A percentile compares a stretch with the other conserved stretches of the same genome.
Conservation (phyloP, 352 stramenopile species). For the Pythium coloratum region DNA sequence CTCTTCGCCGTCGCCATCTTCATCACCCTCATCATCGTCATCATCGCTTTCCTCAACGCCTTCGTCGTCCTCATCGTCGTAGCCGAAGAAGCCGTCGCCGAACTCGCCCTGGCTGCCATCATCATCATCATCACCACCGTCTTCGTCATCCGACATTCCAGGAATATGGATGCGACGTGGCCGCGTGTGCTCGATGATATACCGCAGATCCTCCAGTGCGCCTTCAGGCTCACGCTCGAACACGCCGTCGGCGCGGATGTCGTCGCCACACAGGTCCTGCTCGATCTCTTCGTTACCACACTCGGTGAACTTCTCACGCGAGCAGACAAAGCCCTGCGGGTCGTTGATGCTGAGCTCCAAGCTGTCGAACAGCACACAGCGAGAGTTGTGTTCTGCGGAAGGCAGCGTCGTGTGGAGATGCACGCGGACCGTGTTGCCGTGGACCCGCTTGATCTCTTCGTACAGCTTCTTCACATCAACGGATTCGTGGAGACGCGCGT, state of each 20-base stretch:
- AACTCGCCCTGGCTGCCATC: background rate
- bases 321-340: conserved; percentile 17
- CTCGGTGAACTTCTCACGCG: conserved; percentile 18
- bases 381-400: conserved; percentile 1
- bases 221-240: conserved; percentile 16
- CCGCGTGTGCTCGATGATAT: background rate
- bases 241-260: conserved; percentile 11
- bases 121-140: background rate
- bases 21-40: background rate
- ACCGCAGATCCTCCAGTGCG: conserved; percentile 9
- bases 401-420: conserved; percentile 19
- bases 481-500: conserved; percentile 9
- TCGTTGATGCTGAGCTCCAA: conserved; percentile 26
- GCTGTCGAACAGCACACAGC: conserved; percentile 22
- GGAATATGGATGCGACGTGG: conserved; percentile 10
- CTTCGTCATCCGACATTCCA: conserved; percentile 10
- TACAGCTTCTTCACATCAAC: conserved; percentile 3
- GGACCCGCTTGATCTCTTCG: conserved; percentile 11
- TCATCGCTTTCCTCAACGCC: conserved; percentile 1
- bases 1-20: background rate
- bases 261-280: conserved; percentile 18
- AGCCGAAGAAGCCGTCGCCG: background rate
- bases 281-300: conserved; percentile 20
- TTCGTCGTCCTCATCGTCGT: conserved; percentile 2
- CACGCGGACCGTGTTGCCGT: conserved; percentile 12